These are phyloP conservation scores for Mucuna pruriens DNA, from an alignment of 306 rosid species.

Conservation along the genomic window DNA sequence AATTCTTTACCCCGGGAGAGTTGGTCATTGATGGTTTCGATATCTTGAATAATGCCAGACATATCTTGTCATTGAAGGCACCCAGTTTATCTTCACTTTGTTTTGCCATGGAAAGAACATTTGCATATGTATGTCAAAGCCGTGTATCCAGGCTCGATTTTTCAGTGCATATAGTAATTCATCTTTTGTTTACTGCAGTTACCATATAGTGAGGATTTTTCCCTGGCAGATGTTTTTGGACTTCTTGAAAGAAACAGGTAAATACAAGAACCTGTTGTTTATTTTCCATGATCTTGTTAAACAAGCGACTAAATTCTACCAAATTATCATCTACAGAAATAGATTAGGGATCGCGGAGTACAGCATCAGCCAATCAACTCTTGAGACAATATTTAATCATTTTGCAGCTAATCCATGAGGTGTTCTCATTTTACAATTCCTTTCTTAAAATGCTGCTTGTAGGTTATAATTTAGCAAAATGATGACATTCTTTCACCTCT, in stretches of 20 bases:
- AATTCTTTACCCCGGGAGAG: background rate
- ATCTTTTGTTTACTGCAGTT: constrained; percentile 58
- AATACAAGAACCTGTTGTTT: constrained; percentile 30
- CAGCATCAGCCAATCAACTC: constrained; percentile 92
- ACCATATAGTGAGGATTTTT: constrained; percentile 66
- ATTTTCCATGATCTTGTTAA: constrained; percentile 16
- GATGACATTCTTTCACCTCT: constrained; percentile 25
- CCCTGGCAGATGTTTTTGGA: constrained; percentile 94
- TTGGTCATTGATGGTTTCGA: background rate
- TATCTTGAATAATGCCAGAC: constrained; percentile 23
- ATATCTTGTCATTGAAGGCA: background rate
- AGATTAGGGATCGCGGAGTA: constrained; percentile 84
- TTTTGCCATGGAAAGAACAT: background rate
- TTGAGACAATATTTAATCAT: constrained; percentile 91
- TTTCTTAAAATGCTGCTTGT: constrained; percentile 1
- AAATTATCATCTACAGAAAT: constrained; percentile 50
- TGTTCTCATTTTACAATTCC: background rate
- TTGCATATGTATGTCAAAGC: background rate
- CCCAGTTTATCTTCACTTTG: constrained; percentile 10
- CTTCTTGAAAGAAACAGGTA: constrained; percentile 82
- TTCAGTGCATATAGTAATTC: constrained; percentile 24
- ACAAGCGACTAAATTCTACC: constrained; percentile 33
- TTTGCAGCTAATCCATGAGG: constrained; percentile 80
- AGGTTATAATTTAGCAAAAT: constrained; percentile 18
- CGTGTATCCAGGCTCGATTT: background rate